Evolutionary conservation across 768 basidiomycete species (phyloP).

Genomic region (Tylopilus vinaceipallidus): DNA sequence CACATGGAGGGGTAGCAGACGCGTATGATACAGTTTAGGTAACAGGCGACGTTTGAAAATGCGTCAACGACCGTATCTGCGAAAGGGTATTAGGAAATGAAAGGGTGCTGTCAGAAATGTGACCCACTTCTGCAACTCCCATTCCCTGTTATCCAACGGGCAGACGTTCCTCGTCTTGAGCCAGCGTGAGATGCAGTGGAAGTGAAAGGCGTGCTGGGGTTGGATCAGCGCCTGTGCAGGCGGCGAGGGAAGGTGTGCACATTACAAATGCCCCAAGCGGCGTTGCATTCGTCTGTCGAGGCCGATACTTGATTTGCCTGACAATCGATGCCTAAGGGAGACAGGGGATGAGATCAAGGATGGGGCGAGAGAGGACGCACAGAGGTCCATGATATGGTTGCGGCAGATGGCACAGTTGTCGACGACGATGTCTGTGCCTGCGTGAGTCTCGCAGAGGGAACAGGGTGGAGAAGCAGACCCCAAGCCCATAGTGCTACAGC

Average conservation of each 20-base stretch:
- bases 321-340: conserved; percentile 87
- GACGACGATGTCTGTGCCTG: conserved; percentile 83
- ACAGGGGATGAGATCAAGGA: conserved; percentile 4
- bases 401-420: conserved; percentile 99
- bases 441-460: conserved; percentile 10
- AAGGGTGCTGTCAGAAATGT: not conserved
- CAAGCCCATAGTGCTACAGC: conserved; percentile 98
- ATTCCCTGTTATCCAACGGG: conserved; percentile 92
- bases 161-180: conserved; percentile 97
- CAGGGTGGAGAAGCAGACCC: conserved; percentile 52
- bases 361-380: conserved; percentile 45
- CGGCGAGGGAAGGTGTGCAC: conserved; percentile 37
- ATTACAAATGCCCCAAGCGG: conserved; percentile 99
- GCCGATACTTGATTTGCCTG: conserved; percentile 99
- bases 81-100: not conserved
- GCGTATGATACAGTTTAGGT: conserved; percentile 20
- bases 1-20: conserved; percentile 6
- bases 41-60: not conserved
- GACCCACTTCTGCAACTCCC: conserved; percentile 95
- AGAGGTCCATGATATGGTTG: conserved; percentile 99
- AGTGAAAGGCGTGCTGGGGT: conserved; percentile 94
- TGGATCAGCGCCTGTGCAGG: not conserved
- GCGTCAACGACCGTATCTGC: conserved; percentile 42
- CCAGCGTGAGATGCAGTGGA: conserved; percentile 99
- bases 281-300: conserved; percentile 94